Base-by-base conservation (phyloP, 352 stramenopile genomes). In the Pythium biforme region DNA sequence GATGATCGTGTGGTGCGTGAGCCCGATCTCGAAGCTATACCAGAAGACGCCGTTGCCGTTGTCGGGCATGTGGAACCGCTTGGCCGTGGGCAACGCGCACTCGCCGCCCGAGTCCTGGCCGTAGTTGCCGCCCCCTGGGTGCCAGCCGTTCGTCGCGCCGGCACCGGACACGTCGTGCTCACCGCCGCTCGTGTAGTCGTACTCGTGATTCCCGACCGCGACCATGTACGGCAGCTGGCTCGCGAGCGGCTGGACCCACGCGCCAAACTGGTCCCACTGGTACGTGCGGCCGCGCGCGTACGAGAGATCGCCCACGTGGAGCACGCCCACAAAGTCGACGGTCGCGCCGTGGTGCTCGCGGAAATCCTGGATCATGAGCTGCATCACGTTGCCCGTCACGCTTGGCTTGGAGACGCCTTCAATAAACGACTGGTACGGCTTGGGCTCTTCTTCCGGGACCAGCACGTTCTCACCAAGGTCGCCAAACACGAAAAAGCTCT, bases 241-340 rank as follows among this genome's bases (percentile, higher is more conserved):
- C 5, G 83, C 72, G 61, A 90, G 76, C 1, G 82, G 71, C 59
- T 90, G 40, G 53, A 94, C 81, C 60, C 92, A 74, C 25, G 77
- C 41, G n/a, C 80, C 69, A 48, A 81, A 85, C 64, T 84, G 72
- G 47, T 94, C 86, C 88, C 88, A 96, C 29, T 86, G 56, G 34
- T 74, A 81, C 8, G 83, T 88, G 6, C 69, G 59, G 10, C 72
- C 54, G 46, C 65, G 63, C 19, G 88, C 80, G 58, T 94, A 94
- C 56, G 69, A 79, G n/a, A 88, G 55, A 60, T 93, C 85, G 20
- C 85, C 85, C 41, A 90, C 69, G 56, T 92, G 82, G 66, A 94
- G 68, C 14, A 87, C 72, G 2, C 52, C 80, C n/a, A 70, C 63
- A 39, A 79, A 70, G 48, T 89, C 78, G 19, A 20, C 25, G 8